phyloP scores from a whole-genome alignment of 2,329 filamentous ascomycete genomes.

The Amphichorda felina region DNA sequence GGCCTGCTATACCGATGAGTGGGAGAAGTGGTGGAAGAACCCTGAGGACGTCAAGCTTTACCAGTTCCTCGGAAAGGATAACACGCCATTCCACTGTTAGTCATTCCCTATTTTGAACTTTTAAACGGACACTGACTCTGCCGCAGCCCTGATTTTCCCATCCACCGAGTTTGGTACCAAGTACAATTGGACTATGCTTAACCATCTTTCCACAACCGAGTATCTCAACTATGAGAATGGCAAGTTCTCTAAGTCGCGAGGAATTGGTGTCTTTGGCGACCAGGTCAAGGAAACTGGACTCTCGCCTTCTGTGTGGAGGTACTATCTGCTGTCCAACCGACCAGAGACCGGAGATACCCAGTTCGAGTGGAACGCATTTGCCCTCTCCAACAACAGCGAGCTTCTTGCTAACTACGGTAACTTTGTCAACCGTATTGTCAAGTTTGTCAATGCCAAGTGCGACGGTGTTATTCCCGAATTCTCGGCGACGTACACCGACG shows the following conservation, averaged over 20 bases:
- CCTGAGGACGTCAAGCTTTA: slow-evolving; percentile 80
- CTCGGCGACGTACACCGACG: slow-evolving; percentile 37
- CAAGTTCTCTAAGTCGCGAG: slow-evolving; percentile 88
- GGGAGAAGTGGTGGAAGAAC: slow-evolving; percentile 92
- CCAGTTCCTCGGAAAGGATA: slow-evolving; percentile 83
- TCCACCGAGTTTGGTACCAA: slow-evolving; percentile 73
- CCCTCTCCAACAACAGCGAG: slow-evolving; percentile 78
- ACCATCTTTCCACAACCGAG: slow-evolving; percentile 82
- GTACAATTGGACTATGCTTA: slow-evolving; percentile 80
- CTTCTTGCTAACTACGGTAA: slow-evolving; percentile 68
- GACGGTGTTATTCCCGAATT: slow-evolving; percentile 56
- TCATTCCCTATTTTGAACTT: not conserved
- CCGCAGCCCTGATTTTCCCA: slow-evolving; percentile 54
- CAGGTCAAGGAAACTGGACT: slow-evolving; percentile 80
- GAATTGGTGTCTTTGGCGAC: slow-evolving; percentile 84
- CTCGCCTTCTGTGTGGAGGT: slow-evolving; percentile 80
- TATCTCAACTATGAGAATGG: slow-evolving; percentile 77
- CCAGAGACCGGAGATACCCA: slow-evolving; percentile 81
- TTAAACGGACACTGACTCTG: not conserved
- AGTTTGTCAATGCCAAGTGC: slow-evolving; percentile 68
- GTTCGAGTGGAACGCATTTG: slow-evolving; percentile 80
- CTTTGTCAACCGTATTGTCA: slow-evolving; percentile 62
- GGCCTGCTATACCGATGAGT: slow-evolving; percentile 74
- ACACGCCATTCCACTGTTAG: slow-evolving; percentile 50
- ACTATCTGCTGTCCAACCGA: slow-evolving; percentile 76